Base-by-base conservation (phyloP, 2,329 filamentous ascomycete species). In the Taxawa tesnikishii region DNA sequence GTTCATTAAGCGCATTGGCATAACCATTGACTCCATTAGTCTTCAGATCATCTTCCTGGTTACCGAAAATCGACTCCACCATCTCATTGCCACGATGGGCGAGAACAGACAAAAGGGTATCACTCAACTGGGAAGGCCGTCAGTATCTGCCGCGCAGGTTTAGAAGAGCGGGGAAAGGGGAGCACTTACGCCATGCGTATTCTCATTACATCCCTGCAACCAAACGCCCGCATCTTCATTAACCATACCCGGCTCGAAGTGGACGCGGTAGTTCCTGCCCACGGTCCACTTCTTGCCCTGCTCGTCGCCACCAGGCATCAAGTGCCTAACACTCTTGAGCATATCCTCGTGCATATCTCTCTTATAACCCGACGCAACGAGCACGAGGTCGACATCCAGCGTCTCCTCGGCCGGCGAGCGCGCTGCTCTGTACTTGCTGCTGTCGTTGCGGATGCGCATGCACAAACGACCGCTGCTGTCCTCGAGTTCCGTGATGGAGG, bases 161-260 rank as follows among this genome's bases (percentile, higher is more conserved):
- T 12, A 26, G 17, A 14, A 11, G 11, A 32, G 5, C 6, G 29
- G 8, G 17, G 11, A 32, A 32, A 24, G n/a, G 17, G 15, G n/a
- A 31, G 12, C 26, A 75, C 80, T 75, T 70, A 88, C 80, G 38
- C 88, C 88, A 56, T 96, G 88, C 19, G 85, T 93, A 39, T 69
- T 75, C 63, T 96, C 87, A 53, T 85, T 92, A 62, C 87, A 94
- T 18, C 88, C 88, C 55, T 96, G 90, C 46, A 96, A 65, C 79
- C 83, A 96, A 37, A 96, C 67, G 3, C 87, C 87, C 10, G 83
- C 79, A 27, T 77, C 73, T 0, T 67, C 51, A n/a, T 74, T 69
- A 19, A 96, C 79, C 29, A 70, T 67, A 17, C 71, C 76, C 2
- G 70, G 61, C 29, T 71, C 67, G 51, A 92, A 84, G 37, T 76